These are phyloP conservation scores for Amanita pallidorosea DNA, from an alignment of 768 basidiomycete genomes.

Conservation along the genomic window DNA sequence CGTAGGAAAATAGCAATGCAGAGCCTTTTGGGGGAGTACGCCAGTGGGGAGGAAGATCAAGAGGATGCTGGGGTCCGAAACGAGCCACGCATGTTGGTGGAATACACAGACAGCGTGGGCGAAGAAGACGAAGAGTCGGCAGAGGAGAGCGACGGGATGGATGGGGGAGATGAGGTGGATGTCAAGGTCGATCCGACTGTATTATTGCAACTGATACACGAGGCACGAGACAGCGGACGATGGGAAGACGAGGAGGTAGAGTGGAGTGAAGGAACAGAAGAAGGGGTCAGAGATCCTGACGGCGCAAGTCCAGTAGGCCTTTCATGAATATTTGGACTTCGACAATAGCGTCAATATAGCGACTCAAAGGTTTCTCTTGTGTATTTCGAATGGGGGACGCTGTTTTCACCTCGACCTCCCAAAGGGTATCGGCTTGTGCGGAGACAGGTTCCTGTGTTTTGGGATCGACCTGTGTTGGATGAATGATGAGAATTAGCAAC, in stretches of 20 bases:
- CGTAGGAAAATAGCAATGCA: slow-evolving; percentile 42
- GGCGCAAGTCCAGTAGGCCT: slow-evolving; percentile 65
- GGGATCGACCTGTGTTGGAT: slow-evolving; percentile 45
- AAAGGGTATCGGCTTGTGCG: slow-evolving; percentile 70
- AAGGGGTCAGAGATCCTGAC: slow-evolving; percentile 48
- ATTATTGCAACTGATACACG: slow-evolving; percentile 23
- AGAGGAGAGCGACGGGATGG: background rate
- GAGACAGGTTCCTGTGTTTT: slow-evolving; percentile 68
- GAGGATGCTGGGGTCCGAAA: slow-evolving; percentile 14
- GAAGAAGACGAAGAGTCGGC: background rate
- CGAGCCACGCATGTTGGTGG: slow-evolving; percentile 26
- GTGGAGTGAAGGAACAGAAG: slow-evolving; percentile 31
- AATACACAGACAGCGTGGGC: slow-evolving; percentile 31
- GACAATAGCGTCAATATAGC: slow-evolving; percentile 62
- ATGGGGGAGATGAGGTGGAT: slow-evolving; percentile 16
- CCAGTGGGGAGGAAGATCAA: slow-evolving; percentile 34
- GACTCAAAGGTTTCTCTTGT: slow-evolving; percentile 64
- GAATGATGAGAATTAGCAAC: background rate
- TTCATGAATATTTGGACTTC: slow-evolving; percentile 82
- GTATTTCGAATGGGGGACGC: slow-evolving; percentile 70
- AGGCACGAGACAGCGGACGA: slow-evolving; percentile 11
- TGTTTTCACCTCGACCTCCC: slow-evolving; percentile 86
- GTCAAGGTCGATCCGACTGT: slow-evolving; percentile 23
- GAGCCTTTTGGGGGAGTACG: slow-evolving; percentile 52
- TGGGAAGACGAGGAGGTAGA: slow-evolving; percentile 27